Conservation (phyloP, 768 basidiomycete genomes). For the Trametes sanguinea region DNA sequence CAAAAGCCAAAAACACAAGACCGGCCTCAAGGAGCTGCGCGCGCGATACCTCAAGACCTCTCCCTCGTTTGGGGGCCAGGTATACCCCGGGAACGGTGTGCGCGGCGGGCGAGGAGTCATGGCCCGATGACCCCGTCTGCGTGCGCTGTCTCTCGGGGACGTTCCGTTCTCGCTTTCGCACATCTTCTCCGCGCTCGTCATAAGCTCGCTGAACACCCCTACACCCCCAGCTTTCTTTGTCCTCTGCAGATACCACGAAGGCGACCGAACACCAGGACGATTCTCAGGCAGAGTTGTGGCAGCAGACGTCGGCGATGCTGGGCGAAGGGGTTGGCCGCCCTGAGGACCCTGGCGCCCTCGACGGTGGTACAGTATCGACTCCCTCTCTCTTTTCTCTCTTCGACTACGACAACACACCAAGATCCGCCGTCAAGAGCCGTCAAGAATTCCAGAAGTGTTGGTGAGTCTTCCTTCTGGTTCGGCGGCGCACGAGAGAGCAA, state of each 20-base stretch:
- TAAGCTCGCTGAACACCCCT: not conserved
- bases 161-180: not conserved
- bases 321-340: constrained; percentile 10
- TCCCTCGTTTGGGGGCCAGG: not conserved
- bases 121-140: constrained; percentile 7
- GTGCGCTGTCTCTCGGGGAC: not conserved
- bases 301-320: constrained; percentile 8
- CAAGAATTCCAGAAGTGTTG: not conserved
- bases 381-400: no score
- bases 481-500: not conserved
- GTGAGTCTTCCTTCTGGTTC: constrained; percentile 9
- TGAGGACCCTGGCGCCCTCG: constrained; percentile 5
- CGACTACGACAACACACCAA: not conserved
- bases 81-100: constrained; percentile 3
- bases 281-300: not conserved
- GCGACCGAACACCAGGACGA: not conserved
- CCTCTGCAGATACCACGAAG: not conserved
- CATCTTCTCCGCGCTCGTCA: no score
- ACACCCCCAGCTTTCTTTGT: not conserved
- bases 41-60: not conserved
- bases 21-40: constrained; percentile 1
- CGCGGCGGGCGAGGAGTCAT: constrained; percentile 10
- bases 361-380: constrained; percentile 5
- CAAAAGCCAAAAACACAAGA: not conserved
- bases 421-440: not conserved